These are phyloP conservation scores for Neofusicoccum sp. DNA, from an alignment of 2,329 filamentous ascomycete genomes.

Conservation along the genomic window DNA sequence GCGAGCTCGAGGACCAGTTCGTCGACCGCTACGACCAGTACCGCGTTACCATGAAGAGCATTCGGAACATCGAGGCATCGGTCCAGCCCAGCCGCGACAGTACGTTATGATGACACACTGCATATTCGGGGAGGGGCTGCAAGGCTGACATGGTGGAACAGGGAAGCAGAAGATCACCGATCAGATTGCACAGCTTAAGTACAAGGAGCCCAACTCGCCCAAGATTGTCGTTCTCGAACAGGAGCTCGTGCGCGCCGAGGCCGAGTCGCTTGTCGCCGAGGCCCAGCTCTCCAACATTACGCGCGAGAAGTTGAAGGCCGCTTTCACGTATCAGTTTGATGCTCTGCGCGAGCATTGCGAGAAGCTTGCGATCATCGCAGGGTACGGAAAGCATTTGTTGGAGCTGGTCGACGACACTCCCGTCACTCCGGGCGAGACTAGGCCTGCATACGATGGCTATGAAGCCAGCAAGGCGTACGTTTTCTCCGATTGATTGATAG, in stretches of 20 bases:
- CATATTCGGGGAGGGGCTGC: neutral
- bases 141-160: conserved; percentile 34
- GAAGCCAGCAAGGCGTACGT: conserved; percentile 85
- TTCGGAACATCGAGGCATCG: conserved; percentile 97
- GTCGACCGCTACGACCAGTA: conserved; percentile 99
- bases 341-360: conserved; percentile 96
- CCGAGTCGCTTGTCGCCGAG: conserved; percentile 97
- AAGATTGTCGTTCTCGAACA: conserved; percentile 98
- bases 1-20: conserved; percentile 96
- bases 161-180: conserved; percentile 99
- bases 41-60: conserved; percentile 98
- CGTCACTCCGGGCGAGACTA: conserved; percentile 94
- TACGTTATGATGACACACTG: conserved; percentile 49
- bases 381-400: conserved; percentile 96
- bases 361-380: conserved; percentile 96
- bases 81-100: conserved; percentile 97
- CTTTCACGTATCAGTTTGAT: conserved; percentile 97
- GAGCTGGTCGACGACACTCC: conserved; percentile 95
- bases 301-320: conserved; percentile 97
- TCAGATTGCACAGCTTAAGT: conserved; percentile 97
- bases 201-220: conserved; percentile 98
- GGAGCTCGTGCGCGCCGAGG: conserved; percentile 95
- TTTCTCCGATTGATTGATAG: neutral
- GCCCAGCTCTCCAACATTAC: conserved; percentile 99
- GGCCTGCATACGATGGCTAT: conserved; percentile 94